phyloP scores from a whole-genome alignment of 148 eudicot genomes.

The Salicornia ramosissima region DNA sequence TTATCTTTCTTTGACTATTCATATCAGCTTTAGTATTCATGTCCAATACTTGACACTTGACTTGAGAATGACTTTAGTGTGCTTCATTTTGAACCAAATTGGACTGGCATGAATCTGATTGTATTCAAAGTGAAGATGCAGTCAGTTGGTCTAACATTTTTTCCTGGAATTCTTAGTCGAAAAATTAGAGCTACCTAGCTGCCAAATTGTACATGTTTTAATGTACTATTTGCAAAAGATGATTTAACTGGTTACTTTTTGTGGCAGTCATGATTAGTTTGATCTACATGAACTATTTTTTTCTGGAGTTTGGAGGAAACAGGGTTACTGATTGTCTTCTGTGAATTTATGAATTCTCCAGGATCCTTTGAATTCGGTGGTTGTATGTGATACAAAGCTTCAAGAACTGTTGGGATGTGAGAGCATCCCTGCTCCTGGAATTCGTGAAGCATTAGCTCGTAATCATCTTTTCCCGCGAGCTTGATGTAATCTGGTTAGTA shows the following conservation, averaged over 20 bases:
- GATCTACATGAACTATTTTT: too few species aligned
- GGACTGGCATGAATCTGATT: background rate
- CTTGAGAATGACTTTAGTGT: background rate
- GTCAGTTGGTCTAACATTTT: background rate
- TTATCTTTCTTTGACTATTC: too few species aligned
- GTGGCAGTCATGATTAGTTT: too few species aligned
- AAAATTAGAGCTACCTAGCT: background rate
- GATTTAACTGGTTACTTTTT: background rate
- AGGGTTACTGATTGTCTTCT: background rate
- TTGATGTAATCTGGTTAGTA: constrained; percentile 50
- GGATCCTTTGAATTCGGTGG: constrained; percentile 58
- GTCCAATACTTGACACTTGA: too few species aligned
- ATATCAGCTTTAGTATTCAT: too few species aligned
- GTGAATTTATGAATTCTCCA: constrained; percentile 19
- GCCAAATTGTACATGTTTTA: background rate
- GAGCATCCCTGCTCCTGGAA: constrained; percentile 49
- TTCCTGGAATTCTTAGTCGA: background rate
- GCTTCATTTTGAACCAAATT: too few species aligned
- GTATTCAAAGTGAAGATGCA: background rate
- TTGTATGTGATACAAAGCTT: constrained; percentile 71
- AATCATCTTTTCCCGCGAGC: constrained; percentile 60
- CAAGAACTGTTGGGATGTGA: constrained; percentile 73
- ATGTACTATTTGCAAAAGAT: background rate
- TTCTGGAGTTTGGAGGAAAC: too few species aligned
- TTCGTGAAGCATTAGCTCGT: constrained; percentile 61